Evolutionary conservation across 2,329 filamentous ascomycete species (phyloP).

Genomic region (Colletotrichum plurivorum): DNA sequence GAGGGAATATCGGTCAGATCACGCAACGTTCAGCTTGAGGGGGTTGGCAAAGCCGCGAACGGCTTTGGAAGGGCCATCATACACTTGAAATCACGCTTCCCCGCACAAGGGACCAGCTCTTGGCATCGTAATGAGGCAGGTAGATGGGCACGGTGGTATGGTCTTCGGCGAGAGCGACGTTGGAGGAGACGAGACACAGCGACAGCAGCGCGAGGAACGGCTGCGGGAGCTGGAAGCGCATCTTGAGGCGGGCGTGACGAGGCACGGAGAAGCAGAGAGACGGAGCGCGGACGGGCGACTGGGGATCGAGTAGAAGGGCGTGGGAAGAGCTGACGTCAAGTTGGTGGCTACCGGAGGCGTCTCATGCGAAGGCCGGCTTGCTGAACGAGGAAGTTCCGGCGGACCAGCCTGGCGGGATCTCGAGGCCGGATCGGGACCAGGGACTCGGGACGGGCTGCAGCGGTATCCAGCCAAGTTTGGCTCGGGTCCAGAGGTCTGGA

Average conservation of each 20-base stretch:
- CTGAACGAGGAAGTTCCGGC: constrained; percentile 22
- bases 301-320: not conserved
- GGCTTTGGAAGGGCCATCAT: constrained; percentile 24
- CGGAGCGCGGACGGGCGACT: not conserved
- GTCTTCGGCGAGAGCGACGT: constrained; percentile 37
- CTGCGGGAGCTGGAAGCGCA: constrained; percentile 32
- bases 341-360: constrained; percentile 6
- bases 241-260: constrained; percentile 16
- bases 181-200: constrained; percentile 40
- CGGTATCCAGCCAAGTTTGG: constrained; percentile 7
- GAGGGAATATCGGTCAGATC: constrained; percentile 22
- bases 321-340: constrained; percentile 14
- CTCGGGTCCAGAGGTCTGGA: constrained; percentile 18
- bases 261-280: not conserved
- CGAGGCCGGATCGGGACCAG: constrained; percentile 15
- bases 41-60: not conserved
- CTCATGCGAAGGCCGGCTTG: constrained; percentile 23
- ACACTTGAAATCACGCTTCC: constrained; percentile 62
- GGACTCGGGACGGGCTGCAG: not conserved
- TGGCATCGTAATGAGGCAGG: constrained; percentile 58
- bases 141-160: constrained; percentile 60
- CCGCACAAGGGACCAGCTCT: constrained; percentile 60
- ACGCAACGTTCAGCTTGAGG: not conserved
- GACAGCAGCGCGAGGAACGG: constrained; percentile 46
- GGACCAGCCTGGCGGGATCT: constrained; percentile 19